Conservation (phyloP, 441 rosid genomes). For the Isatis lusitanica region DNA sequence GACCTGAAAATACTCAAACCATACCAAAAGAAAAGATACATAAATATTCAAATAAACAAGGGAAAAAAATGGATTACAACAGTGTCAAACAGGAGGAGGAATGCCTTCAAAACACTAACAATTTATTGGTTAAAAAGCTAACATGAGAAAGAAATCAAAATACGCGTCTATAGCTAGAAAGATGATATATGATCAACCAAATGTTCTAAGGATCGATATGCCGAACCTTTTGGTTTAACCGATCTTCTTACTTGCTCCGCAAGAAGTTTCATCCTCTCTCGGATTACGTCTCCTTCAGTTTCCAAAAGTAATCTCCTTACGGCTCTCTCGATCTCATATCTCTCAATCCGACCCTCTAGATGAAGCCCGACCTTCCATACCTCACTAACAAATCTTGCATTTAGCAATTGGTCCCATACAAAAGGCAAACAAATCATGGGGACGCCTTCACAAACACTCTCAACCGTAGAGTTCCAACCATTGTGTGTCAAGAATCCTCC, state of each 20-base stretch:
- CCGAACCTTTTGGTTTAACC: conserved; percentile 24
- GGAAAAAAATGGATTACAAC: neutral
- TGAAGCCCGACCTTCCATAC: conserved; percentile 44
- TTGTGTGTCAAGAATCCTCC: conserved; percentile 62
- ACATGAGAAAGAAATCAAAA: neutral
- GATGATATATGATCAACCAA: conserved; percentile 21
- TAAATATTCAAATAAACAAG: too few species aligned
- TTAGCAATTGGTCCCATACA: conserved; percentile 51
- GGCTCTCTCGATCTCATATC: conserved; percentile 34
- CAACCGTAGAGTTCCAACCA: conserved; percentile 65
- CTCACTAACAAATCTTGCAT: conserved; percentile 51
- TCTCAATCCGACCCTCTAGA: conserved; percentile 40
- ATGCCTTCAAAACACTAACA: neutral
- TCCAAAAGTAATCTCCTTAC: conserved; percentile 30
- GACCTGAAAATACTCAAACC: too few species aligned
- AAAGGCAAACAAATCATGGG: conserved; percentile 64
- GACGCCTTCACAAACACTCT: conserved; percentile 57
- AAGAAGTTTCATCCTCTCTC: conserved; percentile 28
- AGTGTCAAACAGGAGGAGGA: neutral
- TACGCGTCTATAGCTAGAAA: neutral
- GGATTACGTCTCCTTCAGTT: conserved; percentile 34
- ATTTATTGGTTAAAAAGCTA: neutral
- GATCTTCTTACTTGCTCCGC: conserved; percentile 31
- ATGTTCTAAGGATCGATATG: conserved; percentile 17
- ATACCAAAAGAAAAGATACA: too few species aligned